Evolutionary conservation across 1,139 yeast genomes (phyloP).

Genomic region (Saccharomyces pastorianus): DNA sequence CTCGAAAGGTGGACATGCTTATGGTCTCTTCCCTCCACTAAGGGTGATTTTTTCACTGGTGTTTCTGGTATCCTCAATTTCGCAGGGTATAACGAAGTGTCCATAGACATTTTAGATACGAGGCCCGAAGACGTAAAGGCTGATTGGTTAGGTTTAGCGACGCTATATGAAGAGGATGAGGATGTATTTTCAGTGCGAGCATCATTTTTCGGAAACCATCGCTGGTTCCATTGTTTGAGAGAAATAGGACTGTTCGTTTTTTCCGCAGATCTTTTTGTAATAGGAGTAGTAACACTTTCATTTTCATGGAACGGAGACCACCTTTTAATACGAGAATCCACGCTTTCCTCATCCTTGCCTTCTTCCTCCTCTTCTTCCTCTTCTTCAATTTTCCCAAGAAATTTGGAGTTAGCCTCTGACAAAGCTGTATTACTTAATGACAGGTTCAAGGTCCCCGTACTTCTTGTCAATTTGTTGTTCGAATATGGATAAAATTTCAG

Average conservation of each 20-base stretch:
- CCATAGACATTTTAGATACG: slow-evolving; percentile 23
- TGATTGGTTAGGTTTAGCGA: slow-evolving; percentile 23
- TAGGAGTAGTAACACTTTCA: slow-evolving; percentile 6
- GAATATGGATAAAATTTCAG: slow-evolving; percentile 25
- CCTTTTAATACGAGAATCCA: slow-evolving; percentile 13
- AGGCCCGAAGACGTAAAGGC: slow-evolving; percentile 26
- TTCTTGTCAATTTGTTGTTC: slow-evolving; percentile 25
- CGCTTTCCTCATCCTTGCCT: slow-evolving; percentile 12
- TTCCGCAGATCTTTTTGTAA: neutral
- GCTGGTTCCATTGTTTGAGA: neutral
- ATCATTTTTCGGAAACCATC: slow-evolving; percentile 2
- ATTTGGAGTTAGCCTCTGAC: slow-evolving; percentile 1
- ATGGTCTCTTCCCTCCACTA: slow-evolving; percentile 15
- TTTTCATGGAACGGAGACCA: slow-evolving; percentile 25
- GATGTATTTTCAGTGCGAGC: slow-evolving; percentile 5
- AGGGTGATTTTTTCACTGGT: slow-evolving; percentile 30
- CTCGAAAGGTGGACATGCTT: slow-evolving; percentile 2
- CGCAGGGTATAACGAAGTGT: slow-evolving; percentile 14
- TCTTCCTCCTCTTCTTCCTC: slow-evolving; percentile 13
- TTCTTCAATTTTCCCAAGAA: slow-evolving; percentile 12
- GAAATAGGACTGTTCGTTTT: neutral
- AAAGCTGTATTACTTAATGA: slow-evolving; percentile 17
- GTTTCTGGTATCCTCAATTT: slow-evolving; percentile 28
- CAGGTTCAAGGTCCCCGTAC: slow-evolving; percentile 28
- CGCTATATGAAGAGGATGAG: slow-evolving; percentile 4